phyloP scores from a whole-genome alignment of 306 rosid species.

The Medicago arabica region DNA sequence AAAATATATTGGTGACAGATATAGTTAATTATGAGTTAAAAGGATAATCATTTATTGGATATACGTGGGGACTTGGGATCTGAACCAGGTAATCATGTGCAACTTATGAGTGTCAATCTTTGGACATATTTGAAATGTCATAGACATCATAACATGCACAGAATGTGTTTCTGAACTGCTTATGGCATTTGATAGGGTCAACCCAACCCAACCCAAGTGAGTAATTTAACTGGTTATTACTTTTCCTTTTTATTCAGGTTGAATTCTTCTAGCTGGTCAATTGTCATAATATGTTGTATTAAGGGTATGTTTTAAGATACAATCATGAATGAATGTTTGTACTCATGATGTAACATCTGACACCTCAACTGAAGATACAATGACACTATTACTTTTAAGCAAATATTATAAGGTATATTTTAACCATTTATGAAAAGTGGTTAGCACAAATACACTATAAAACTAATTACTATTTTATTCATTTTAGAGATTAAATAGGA shows the following conservation, averaged over 20 bases:
- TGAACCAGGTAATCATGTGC: conserved; percentile 70
- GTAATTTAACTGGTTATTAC: conserved; percentile 29
- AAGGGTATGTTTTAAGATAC: conserved; percentile 31
- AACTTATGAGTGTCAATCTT: conserved; percentile 63
- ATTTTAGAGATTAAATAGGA: too few relatives aligned
- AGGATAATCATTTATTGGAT: conserved; percentile 47
- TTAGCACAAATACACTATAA: not conserved
- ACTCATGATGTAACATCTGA: not conserved
- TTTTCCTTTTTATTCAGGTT: not conserved
- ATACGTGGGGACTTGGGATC: conserved; percentile 78
- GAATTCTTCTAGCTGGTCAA: not conserved
- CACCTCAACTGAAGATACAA: too few relatives aligned
- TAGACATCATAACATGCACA: conserved; percentile 80
- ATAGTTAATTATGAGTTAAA: conserved; percentile 10
- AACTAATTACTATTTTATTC: too few relatives aligned
- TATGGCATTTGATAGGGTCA: conserved; percentile 56
- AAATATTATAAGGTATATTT: not conserved
- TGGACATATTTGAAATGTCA: conserved; percentile 65
- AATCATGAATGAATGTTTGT: conserved; percentile 11
- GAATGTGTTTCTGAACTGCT: conserved; percentile 67
- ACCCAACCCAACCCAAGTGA: conserved; percentile 55
- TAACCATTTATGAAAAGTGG: conserved; percentile 12
- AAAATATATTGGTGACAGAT: conserved; percentile 31
- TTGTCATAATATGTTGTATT: not conserved
- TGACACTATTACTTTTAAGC: not conserved